Conservation (phyloP, 208 protist genomes). For the Entamoeba invadens region DNA sequence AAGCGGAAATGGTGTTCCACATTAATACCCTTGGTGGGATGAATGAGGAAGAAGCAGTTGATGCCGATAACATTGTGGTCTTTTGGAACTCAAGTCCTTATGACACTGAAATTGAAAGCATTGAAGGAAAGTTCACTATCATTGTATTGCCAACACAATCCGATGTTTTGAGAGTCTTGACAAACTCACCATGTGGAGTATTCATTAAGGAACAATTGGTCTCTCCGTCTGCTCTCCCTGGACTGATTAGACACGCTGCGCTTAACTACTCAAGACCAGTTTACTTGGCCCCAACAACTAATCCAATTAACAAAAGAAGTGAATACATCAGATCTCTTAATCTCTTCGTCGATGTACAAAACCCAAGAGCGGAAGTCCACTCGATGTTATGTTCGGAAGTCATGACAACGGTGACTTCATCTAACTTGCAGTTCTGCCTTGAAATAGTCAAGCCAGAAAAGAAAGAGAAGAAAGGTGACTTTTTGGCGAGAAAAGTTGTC, state of each 20-base stretch:
- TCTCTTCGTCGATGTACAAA: neutral
- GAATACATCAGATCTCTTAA: neutral
- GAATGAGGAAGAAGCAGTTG: neutral
- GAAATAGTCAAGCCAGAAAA: neutral
- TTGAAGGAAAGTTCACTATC: neutral
- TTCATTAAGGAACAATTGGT: neutral
- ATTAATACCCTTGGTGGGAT: neutral
- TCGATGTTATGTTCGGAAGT: neutral
- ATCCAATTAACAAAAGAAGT: neutral
- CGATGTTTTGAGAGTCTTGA: neutral
- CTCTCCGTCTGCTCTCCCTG: neutral
- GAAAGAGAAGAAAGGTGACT: neutral
- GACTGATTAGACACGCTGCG: neutral
- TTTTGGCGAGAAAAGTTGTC: neutral
- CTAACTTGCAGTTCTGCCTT: neutral
- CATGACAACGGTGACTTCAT: neutral
- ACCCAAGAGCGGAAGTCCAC: neutral
- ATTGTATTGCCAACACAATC: neutral
- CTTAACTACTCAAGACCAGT: neutral
- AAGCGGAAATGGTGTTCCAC: neutral
- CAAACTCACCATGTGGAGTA: neutral
- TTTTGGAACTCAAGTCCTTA: neutral
- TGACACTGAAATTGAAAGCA: neutral
- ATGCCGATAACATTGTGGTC: neutral
- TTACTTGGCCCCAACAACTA: neutral